Percentiles rank a stretch among this genome's conserved stretches.
These are phyloP conservation scores for Atkinsonella hypoxylon DNA, from an alignment of 2,329 filamentous ascomycete species.

Conservation along the genomic window DNA sequence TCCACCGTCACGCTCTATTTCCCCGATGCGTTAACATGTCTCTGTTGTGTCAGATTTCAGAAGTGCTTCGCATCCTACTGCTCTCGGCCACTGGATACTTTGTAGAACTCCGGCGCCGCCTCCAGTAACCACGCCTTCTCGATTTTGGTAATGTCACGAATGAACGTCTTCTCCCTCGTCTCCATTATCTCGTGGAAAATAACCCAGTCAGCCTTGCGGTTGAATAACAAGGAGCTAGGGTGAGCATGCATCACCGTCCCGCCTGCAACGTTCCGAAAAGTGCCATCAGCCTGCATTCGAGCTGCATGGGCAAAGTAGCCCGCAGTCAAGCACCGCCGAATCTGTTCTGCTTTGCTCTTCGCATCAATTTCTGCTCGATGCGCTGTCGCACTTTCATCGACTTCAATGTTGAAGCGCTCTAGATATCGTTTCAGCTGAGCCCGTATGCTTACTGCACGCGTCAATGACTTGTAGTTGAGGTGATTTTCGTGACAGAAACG, in stretches of 20 bases:
- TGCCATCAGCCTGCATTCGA: slow-evolving; percentile 86
- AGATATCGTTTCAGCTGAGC: slow-evolving; percentile 79
- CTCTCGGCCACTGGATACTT: slow-evolving; percentile 30
- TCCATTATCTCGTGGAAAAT: slow-evolving; percentile 91
- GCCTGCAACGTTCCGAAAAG: slow-evolving; percentile 74
- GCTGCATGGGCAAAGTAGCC: slow-evolving; percentile 93
- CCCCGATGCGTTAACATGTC: too few relatives aligned
- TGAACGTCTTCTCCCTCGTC: slow-evolving; percentile 76
- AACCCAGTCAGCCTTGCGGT: slow-evolving; percentile 92
- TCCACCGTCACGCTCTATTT: too few relatives aligned
- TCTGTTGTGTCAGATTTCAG: too few relatives aligned
- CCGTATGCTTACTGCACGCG: slow-evolving; percentile 71
- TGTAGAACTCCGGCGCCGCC: slow-evolving; percentile 76
- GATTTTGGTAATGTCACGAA: slow-evolving; percentile 85
- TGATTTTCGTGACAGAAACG: slow-evolving; percentile 81
- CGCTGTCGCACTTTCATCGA: slow-evolving; percentile 48
- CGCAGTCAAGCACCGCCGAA: slow-evolving; percentile 72
- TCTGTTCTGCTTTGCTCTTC: slow-evolving; percentile 49
- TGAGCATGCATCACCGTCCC: slow-evolving; percentile 72
- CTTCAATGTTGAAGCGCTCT: slow-evolving; percentile 66
- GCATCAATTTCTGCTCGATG: slow-evolving; percentile 17
- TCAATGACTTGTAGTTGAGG: slow-evolving; percentile 77
- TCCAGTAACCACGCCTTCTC: slow-evolving; percentile 88
- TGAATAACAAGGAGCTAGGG: slow-evolving; percentile 89
- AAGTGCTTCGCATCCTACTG: slow-evolving; percentile 6